Conservation (phyloP, 1,284 basidiomycete species). For the Vanrija sp. region DNA sequence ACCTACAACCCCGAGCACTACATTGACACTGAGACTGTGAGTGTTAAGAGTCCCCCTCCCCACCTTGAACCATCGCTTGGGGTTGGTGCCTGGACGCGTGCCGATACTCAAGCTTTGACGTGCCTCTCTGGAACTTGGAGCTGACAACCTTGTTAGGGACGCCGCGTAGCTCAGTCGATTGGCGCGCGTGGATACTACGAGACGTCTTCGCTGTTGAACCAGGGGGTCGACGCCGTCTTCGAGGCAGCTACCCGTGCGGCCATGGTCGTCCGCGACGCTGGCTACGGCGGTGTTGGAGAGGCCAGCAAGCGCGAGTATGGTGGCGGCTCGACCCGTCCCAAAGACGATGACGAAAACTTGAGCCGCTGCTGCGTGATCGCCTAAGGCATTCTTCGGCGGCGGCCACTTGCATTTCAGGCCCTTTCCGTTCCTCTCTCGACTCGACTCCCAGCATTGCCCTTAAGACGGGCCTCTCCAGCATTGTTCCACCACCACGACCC, state of each 20-base stretch:
- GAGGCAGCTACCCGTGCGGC: slow-evolving; percentile 90
- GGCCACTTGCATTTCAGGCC: too few species aligned
- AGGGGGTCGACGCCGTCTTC: slow-evolving; percentile 92
- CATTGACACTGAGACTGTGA: slow-evolving; percentile 49
- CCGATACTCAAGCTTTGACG: neutral
- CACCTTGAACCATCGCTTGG: too few species aligned
- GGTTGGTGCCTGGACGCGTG: neutral
- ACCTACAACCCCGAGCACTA: slow-evolving; percentile 41
- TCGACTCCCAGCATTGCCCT: too few species aligned
- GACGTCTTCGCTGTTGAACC: slow-evolving; percentile 83
- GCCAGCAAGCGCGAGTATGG: slow-evolving; percentile 9
- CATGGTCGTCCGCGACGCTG: slow-evolving; percentile 83
- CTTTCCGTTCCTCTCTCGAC: too few species aligned
- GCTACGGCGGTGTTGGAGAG: slow-evolving; percentile 44
- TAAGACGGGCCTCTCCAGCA: too few species aligned
- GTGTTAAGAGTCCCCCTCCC: slow-evolving; percentile 10
- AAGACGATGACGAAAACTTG: slow-evolving; percentile 2
- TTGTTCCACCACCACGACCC: too few species aligned
- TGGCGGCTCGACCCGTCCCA: slow-evolving; percentile 1
- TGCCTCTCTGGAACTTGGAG: neutral
- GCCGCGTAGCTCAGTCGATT: slow-evolving; percentile 70
- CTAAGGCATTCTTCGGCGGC: neutral
- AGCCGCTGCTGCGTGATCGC: slow-evolving; percentile 18
- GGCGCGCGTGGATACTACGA: slow-evolving; percentile 89
- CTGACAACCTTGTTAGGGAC: slow-evolving; percentile 54